These are phyloP conservation scores for Dendrobium chrysotoxum DNA, from an alignment of 106 monocot species.

Conservation along the genomic window DNA sequence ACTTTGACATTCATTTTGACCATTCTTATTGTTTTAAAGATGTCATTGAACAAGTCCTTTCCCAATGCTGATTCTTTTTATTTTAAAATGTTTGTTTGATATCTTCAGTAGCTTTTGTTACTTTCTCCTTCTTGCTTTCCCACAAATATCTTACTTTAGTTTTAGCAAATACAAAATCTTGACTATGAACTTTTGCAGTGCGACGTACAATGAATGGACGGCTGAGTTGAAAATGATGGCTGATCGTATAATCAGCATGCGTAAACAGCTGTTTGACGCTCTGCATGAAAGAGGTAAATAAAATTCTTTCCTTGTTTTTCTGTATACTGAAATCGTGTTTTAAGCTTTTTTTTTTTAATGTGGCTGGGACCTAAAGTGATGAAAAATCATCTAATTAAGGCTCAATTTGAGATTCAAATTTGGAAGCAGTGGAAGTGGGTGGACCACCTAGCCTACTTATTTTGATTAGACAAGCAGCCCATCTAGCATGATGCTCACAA, in stretches of 20 bases:
- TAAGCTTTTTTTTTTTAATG: not conserved
- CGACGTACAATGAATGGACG: slow-evolving; percentile 85
- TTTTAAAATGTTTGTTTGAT: not conserved
- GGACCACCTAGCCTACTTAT: no score
- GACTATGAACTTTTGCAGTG: slow-evolving; percentile 28
- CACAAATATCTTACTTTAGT: not conserved
- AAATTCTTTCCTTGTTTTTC: not conserved
- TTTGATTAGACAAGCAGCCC: no score
- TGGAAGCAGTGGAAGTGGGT: not conserved
- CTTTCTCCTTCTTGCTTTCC: not conserved
- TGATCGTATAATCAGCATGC: slow-evolving; percentile 94
- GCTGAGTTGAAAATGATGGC: slow-evolving; percentile 95
- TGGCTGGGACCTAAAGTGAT: not conserved
- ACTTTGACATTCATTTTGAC: not conserved
- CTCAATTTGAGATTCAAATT: no score
- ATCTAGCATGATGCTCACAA: no score
- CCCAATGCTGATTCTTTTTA: not conserved
- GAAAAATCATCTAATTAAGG: not conserved
- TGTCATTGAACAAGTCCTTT: not conserved
- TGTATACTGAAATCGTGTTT: not conserved
- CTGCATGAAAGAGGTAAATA: slow-evolving; percentile 63
- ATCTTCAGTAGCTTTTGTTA: not conserved
- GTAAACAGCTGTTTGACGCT: slow-evolving; percentile 79
- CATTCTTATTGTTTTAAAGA: not conserved
- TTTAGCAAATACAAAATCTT: not conserved